These are phyloP conservation scores for Senna tora DNA, from an alignment of 306 rosid genomes.

Conservation along the genomic window DNA sequence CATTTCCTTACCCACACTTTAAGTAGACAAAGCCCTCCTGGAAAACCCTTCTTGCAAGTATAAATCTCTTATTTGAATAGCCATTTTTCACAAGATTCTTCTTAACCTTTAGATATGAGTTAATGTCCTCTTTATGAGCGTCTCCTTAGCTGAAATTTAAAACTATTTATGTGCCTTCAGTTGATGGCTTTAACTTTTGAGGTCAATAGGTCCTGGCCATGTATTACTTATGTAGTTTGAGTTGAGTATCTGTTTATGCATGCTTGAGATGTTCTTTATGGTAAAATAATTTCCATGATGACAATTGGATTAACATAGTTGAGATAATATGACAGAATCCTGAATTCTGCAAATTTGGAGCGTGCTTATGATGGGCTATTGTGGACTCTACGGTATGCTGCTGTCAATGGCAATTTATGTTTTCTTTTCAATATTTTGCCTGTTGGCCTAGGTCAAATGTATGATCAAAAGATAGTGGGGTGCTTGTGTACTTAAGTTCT, in stretches of 20 bases:
- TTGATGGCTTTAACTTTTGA: too few species aligned
- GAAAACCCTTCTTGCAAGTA: neutral
- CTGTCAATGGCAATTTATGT: constrained; percentile 29
- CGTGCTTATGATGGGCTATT: constrained; percentile 57
- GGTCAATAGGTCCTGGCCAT: neutral
- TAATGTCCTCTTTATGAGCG: neutral
- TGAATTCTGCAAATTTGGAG: constrained; percentile 80
- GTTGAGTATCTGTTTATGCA: constrained; percentile 14
- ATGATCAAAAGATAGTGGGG: constrained; percentile 8
- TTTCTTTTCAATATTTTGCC: constrained; percentile 32
- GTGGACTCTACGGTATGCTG: constrained; percentile 81
- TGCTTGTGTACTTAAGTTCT: constrained; percentile 31
- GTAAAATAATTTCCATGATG: constrained; percentile 26
- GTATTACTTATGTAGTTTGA: neutral
- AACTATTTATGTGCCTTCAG: too few species aligned
- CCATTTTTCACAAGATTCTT: neutral
- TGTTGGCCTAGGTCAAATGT: constrained; percentile 29
- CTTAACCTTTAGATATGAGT: neutral
- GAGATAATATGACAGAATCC: constrained; percentile 66
- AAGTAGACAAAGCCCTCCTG: neutral
- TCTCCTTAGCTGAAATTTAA: neutral
- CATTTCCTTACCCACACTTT: neutral
- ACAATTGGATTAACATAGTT: constrained; percentile 35
- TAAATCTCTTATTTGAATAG: neutral
- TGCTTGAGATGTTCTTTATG: neutral